Base-by-base conservation (phyloP, 208 protist genomes). In the Leishmania gerbilli region DNA sequence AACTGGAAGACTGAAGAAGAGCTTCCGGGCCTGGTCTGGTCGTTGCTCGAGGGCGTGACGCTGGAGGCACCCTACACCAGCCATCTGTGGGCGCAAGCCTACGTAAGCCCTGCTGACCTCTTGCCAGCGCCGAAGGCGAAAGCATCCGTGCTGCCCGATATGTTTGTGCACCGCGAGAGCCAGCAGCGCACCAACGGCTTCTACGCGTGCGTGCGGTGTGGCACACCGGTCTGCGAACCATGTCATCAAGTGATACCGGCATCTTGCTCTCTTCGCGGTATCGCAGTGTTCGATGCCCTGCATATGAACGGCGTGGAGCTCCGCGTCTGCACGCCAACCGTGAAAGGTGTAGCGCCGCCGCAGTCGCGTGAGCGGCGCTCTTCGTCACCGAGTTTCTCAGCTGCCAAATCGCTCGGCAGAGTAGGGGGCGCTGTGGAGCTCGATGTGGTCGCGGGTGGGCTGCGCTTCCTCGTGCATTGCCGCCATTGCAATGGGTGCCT, bases 161-260 rank as follows among this genome's bases (percentile, higher is more conserved):
- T 65, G 6, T 60, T 78, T 21, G n/a, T 85, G 53, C 90, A 94
- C 81, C 72, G 76, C 64, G 89, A 89, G 69, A 8, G 2, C 13
- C 56, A 67, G 45, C 84, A 84, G 75, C 87, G 89, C 62, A 77
- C 72, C 37, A 69, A 81, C 45, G 92, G 94, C 58, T 95, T 92
- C 79, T 97, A 95, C 78, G 90, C 88, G 2, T 97, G 94, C 79
- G 81, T 93, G 71, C 92, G 94, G 40, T 97, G 94, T 69, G 49
- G 71, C 27, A 87, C 88, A 15, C 94, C 94, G 42, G 40, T 96
- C 15, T 93, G 90, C 71, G 71, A 72, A 2, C 92, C 92, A n/a
- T 37, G 13, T 11, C 80, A 89, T 67, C 93, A 97, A 62, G 79
- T 97, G 6, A 45, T 91, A 19, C 79, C 84, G 13, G 75, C 68